A percentile compares a stretch with the other conserved stretches of the same genome.
These are phyloP conservation scores for Penicillium concentricum DNA, from an alignment of 2,329 filamentous ascomycete species.

Conservation along the genomic window DNA sequence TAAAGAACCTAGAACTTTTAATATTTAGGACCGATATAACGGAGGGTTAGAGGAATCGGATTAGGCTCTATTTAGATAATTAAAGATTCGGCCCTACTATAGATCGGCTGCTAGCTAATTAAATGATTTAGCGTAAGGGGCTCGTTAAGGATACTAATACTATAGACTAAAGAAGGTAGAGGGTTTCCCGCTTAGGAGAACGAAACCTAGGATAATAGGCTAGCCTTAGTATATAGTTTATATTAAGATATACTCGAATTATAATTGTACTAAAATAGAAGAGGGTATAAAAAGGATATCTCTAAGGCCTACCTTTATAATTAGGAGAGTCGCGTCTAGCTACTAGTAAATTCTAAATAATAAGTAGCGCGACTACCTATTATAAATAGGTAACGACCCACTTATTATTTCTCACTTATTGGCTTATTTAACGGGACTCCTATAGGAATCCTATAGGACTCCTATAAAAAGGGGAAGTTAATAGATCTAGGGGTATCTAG, in stretches of 20 bases:
- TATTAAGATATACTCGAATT: background rate
- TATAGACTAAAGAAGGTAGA: background rate
- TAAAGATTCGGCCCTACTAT: background rate
- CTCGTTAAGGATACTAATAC: background rate
- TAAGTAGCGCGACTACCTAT: no score
- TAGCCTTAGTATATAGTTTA: background rate
- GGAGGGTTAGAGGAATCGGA: background rate
- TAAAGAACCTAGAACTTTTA: background rate
- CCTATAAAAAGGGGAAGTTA: no score
- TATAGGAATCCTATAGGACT: no score
- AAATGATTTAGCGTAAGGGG: background rate
- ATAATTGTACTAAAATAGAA: background rate
- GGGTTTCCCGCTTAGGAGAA: background rate
- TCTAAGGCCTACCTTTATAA: background rate
- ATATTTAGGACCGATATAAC: background rate
- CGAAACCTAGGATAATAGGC: background rate
- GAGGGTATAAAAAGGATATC: background rate
- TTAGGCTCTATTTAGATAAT: background rate
- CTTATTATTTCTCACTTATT: no score
- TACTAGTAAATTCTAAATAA: background rate
- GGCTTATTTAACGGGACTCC: no score
- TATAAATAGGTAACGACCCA: no score
- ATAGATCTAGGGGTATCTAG: no score
- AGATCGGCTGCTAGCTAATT: background rate
- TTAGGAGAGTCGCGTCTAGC: background rate